Evolutionary conservation across 139 green algal species (phyloP), one percentile per base, ranked within the genome.

Genomic region (Gonium pectorale): DNA sequence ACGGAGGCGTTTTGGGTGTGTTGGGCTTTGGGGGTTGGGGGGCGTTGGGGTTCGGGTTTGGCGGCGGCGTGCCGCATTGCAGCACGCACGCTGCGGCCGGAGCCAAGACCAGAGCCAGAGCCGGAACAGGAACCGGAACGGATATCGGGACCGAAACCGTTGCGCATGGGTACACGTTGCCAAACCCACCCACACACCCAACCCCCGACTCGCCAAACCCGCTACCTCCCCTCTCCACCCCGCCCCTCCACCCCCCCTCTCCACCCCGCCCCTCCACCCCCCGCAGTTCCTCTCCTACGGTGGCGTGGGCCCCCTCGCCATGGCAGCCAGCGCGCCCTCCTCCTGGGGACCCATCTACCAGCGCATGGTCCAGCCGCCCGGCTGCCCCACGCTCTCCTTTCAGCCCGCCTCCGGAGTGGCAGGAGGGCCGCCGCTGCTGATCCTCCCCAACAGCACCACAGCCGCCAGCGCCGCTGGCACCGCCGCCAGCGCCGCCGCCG

Each of bases 321-420:
- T 86, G 41, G 41, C 52, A 29, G 54, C 54, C 69, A 56, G 29
- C 62, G 52, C 71, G 63, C 63, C 82, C n/a, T n/a, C 5, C n/a
- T 72, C 49, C 24, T 87, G 82, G 82, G 49, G 46, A n/a, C 67
- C 82, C 35, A 19, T 38, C 52, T 86, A 86, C 80, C 67, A 86
- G 80, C 51, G 46, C 31, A 0, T 44, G 67, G 22, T 26, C 33
- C n/a, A 67, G 79, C 29, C 31, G 5, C 27, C 75, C 60, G 19
- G 11, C 67, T 89, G 85, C 77, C 56, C 85, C 52, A 75, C 67
- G 9, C 35, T 89, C 33, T 66, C 29, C 41, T 89, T 81, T 64
- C 77, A 89, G 75, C 67, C 77, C 24, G 31, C 85, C 35, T 44
- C 22, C 43, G 41, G 67, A 6, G 84, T 88, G 54, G 44, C 44